Base-by-base conservation (phyloP, 164 flowering plant species). In the Berberis vulgaris region DNA sequence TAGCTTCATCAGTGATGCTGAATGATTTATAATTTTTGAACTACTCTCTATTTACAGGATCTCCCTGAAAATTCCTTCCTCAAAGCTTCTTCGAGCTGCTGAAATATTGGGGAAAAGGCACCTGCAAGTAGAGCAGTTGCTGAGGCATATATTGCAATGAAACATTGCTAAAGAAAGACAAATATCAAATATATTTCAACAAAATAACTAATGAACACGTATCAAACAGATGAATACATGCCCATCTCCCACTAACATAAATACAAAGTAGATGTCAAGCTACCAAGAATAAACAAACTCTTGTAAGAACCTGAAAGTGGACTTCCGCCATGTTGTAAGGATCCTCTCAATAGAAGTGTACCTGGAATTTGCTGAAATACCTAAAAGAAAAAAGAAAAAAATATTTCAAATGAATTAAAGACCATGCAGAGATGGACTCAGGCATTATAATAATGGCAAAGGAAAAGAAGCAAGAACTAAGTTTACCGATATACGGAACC, bases 361-460 rank as follows among this genome's bases (percentile, higher is more conserved):
- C 97, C 96, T 7, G 97, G 93, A 40, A 75, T 85, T 77, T 90
- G 97, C 83, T 94, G 93, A 77, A 94, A 94, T 57, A 93, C 97
- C 98, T 93, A 10, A n/a, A 57, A 57, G 60, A 65, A 41, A 54
- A 62, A 70, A 4, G 45, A n/a, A 59, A 47, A 6, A 47, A 12
- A 4, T 50, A 26, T 26, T 50, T 3, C 52, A 2, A n/a, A 50
- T 10, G 43, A 63, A 1, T 49, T 7, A 41, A 47, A 50, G 43
- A 26, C 26, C 26, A 26, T 26, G 26, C 26, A 7, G 3, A 62
- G 7, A 6, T 42, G 43, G 55, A 55, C 43, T 26, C 61, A 52
- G 26, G 26, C 26, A 26, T 13, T 38, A 44, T 45, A 10, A 38
- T 13, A 38, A 49, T 26, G 10, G 38, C 5, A 42, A 11, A 64